phyloP scores from a whole-genome alignment of 805 yeast genomes.

The Metschnikowia gelsemii region DNA sequence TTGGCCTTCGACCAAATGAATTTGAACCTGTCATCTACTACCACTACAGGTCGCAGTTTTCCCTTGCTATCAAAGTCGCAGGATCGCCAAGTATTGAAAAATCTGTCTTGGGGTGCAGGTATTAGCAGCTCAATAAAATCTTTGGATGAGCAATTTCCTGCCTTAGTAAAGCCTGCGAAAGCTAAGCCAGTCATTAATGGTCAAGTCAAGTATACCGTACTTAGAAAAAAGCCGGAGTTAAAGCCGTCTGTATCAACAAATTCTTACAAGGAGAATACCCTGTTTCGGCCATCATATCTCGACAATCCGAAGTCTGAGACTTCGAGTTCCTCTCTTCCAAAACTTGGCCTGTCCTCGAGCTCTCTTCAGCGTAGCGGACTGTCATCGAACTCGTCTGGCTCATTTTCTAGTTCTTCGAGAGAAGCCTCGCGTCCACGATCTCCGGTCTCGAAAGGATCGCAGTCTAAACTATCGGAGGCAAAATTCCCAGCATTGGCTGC shows the following conservation, averaged over 20 bases:
- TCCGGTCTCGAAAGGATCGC: constrained; percentile 20
- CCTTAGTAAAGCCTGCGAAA: constrained; percentile 31
- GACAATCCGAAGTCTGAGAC: constrained; percentile 18
- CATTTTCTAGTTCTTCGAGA: constrained; percentile 4
- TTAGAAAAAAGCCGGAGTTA: constrained; percentile 24
- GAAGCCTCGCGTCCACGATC: constrained; percentile 24
- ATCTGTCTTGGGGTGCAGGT: constrained; percentile 29
- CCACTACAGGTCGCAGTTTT: constrained; percentile 30
- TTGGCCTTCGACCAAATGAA: constrained; percentile 23
- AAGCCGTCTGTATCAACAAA: constrained; percentile 18
- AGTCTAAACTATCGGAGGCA: constrained; percentile 25
- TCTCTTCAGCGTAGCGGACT: constrained; percentile 32
- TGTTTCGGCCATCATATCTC: constrained; percentile 34
- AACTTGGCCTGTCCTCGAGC: constrained; percentile 27
- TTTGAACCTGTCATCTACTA: constrained; percentile 14
- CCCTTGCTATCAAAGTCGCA: constrained; percentile 45
- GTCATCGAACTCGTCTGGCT: constrained; percentile 1
- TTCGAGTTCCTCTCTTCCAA: constrained; percentile 8
- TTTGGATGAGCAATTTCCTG: constrained; percentile 34
- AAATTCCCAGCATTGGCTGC: constrained; percentile 50
- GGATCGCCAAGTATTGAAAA: constrained; percentile 13
- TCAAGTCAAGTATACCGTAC: constrained; percentile 32
- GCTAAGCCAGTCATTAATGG: constrained; percentile 21
- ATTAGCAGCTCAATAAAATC: constrained; percentile 4
- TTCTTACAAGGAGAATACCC: constrained; percentile 21